Percentiles rank a stretch among this genome's conserved stretches.
Evolutionary conservation across 371 early-diverging fungal species (phyloP).

Genomic region (Entomophthora muscae): DNA sequence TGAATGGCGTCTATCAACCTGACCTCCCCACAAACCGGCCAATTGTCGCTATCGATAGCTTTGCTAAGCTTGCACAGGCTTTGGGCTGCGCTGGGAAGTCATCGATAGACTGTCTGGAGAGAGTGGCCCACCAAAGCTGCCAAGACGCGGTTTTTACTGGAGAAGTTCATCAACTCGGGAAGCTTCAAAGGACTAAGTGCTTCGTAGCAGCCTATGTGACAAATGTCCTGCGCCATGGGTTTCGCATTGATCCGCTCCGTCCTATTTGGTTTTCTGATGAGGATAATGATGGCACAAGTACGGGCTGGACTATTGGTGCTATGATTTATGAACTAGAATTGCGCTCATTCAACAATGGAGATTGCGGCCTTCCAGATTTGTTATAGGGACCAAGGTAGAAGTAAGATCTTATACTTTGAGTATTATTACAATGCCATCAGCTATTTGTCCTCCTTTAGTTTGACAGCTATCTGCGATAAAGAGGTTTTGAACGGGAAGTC

Average conservation of each 20-base stretch:
- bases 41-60: slow-evolving; percentile 4
- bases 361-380: not conserved
- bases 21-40: not conserved
- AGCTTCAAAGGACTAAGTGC: not conserved
- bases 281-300: slow-evolving; percentile 2
- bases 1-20: slow-evolving; percentile 9
- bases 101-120: not conserved
- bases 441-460: too few species aligned
- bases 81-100: not conserved
- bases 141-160: not conserved
- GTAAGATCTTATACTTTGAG: too few species aligned
- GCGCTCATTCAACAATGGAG: not conserved
- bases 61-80: not conserved
- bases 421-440: too few species aligned
- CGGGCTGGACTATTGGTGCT: slow-evolving; percentile 5
- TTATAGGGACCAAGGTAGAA: too few species aligned
- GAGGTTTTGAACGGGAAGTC: too few species aligned
- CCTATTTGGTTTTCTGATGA: not conserved
- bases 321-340: slow-evolving; percentile 7
- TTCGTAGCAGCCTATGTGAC: not conserved
- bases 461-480: too few species aligned
- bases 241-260: not conserved
- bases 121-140: not conserved
- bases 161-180: not conserved
- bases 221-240: not conserved